A percentile compares a stretch with the other conserved stretches of the same genome.
These are phyloP conservation scores for Eimeria mitis DNA, from an alignment of 169 alveolate genomes.

Conservation along the genomic window DNA sequence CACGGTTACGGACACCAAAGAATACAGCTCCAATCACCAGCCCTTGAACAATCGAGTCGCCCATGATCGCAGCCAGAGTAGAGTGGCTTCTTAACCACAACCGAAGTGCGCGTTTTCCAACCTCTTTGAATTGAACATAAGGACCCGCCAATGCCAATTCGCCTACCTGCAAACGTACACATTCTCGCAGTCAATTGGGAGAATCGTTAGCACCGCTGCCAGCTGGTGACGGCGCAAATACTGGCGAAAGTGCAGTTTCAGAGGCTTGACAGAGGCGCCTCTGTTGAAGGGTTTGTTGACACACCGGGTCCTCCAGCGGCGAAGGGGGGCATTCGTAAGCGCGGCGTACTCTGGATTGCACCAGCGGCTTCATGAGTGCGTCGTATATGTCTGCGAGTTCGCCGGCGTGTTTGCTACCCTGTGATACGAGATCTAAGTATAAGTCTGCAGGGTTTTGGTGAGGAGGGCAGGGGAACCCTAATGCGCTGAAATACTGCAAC, in stretches of 20 bases:
- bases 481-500: slow-evolving; percentile 77
- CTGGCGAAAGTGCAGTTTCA: neutral
- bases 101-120: slow-evolving; percentile 43
- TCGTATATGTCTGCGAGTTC: slow-evolving; percentile 41
- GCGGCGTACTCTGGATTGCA: slow-evolving; percentile 23
- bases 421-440: slow-evolving; percentile 70
- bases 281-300: neutral
- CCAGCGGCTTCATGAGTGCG: slow-evolving; percentile 37
- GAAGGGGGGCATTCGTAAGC: slow-evolving; percentile 38
- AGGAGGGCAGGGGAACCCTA: slow-evolving; percentile 82
- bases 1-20: slow-evolving; percentile 48
- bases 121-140: slow-evolving; percentile 8
- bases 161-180: slow-evolving; percentile 28
- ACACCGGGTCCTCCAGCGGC: neutral
- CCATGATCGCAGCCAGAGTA: slow-evolving; percentile 56
- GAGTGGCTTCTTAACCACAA: slow-evolving; percentile 67
- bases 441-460: slow-evolving; percentile 86
- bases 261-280: neutral
- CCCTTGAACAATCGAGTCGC: slow-evolving; percentile 73
- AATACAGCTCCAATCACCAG: slow-evolving; percentile 47
- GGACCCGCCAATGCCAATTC: slow-evolving; percentile 33
- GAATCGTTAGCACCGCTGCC: neutral
- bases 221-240: neutral
- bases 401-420: slow-evolving; percentile 8
- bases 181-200: neutral